phyloP scores from a whole-genome alignment of 495 filamentous ascomycete genomes.

The Paragyromitra xinjiangensis region DNA sequence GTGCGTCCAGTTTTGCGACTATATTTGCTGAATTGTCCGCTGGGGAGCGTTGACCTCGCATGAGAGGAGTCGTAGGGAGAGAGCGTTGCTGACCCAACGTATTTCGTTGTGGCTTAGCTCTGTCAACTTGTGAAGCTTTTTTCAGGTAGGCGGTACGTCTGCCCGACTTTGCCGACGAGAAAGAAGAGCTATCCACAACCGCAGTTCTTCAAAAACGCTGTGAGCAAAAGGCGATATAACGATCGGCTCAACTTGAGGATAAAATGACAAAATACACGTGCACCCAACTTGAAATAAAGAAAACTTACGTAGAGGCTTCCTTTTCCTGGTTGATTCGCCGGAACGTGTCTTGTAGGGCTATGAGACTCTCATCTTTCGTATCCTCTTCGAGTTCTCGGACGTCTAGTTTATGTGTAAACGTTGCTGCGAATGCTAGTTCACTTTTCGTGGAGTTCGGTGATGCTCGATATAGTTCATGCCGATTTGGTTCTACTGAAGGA shows the following conservation, averaged over 20 bases:
- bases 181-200: conserved; percentile 53
- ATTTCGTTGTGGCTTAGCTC: conserved; percentile 42
- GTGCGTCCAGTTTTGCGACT: conserved; percentile 61
- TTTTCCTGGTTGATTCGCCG: conserved; percentile 54
- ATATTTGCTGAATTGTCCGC: conserved; percentile 43
- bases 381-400: conserved; percentile 67
- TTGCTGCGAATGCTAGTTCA: conserved; percentile 65
- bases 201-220: conserved; percentile 45
- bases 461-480: conserved; percentile 65
- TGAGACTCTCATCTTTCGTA: conserved; percentile 58
- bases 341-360: conserved; percentile 47
- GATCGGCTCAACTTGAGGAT: conserved; percentile 21
- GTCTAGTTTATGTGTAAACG: conserved; percentile 67
- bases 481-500: conserved; percentile 62
- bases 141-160: conserved; percentile 41
- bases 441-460: conserved; percentile 54
- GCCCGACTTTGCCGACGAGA: conserved; percentile 46
- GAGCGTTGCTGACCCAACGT: conserved; percentile 36
- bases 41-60: conserved; percentile 43
- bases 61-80: conserved; percentile 38
- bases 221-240: conserved; percentile 41
- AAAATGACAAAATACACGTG: conserved; percentile 8
- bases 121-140: conserved; percentile 34
- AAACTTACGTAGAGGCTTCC: conserved; percentile 57
- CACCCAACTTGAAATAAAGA: conserved; percentile 15